Evolutionary conservation across 108 stramenopile species (phyloP).

Genomic region (Seminavis robusta): DNA sequence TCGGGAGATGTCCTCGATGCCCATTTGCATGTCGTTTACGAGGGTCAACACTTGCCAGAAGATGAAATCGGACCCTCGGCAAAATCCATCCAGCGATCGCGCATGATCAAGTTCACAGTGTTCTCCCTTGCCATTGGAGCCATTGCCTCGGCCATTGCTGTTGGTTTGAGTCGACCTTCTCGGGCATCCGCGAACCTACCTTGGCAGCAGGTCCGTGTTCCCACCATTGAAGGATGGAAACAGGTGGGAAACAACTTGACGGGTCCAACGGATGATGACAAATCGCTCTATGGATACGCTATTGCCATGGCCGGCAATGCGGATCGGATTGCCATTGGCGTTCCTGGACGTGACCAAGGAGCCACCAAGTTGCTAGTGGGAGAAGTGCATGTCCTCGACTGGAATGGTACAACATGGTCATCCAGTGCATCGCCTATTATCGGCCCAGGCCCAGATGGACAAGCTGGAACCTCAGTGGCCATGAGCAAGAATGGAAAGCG

Average conservation of each 20-base stretch:
- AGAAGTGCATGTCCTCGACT: conserved; percentile 15
- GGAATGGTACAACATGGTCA: conserved; percentile 22
- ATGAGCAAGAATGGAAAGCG: conserved; percentile 25
- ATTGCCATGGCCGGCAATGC: conserved; percentile 27
- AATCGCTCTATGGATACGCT: conserved; percentile 23
- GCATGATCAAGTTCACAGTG: not conserved
- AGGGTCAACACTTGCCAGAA: not conserved
- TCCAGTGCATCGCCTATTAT: not conserved
- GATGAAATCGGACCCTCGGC: not conserved
- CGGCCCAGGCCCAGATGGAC: conserved; percentile 3
- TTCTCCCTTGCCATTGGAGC: not conserved
- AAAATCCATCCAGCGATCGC: conserved; percentile 4
- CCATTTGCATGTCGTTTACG: too few relatives aligned
- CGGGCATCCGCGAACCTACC: not conserved
- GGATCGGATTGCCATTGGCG: conserved; percentile 24
- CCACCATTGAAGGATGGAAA: conserved; percentile 15
- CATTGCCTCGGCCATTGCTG: conserved; percentile 12
- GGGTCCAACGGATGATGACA: conserved; percentile 23
- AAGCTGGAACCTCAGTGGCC: conserved; percentile 21
- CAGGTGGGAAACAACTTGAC: conserved; percentile 17
- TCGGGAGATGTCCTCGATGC: too few relatives aligned
- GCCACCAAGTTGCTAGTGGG: conserved; percentile 4
- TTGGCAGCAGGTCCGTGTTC: not conserved
- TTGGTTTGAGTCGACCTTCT: not conserved
- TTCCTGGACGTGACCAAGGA: conserved; percentile 15